Base-by-base conservation (phyloP, 768 basidiomycete species). In the Panellus pusillus region DNA sequence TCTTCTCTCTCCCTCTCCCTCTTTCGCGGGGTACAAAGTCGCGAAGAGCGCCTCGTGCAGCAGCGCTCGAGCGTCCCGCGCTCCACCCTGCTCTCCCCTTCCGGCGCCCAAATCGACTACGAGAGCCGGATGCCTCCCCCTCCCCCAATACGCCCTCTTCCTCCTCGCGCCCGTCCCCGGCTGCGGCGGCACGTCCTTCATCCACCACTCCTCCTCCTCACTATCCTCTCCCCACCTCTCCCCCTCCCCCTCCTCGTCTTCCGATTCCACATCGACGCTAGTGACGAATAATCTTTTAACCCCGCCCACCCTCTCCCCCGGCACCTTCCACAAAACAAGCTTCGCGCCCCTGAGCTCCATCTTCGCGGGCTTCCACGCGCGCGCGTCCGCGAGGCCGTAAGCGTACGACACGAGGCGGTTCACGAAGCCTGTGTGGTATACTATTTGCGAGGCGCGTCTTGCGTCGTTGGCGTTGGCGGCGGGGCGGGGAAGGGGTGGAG, bases 341-440 rank as follows among this genome's bases (percentile, higher is more conserved):
- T 94, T 94, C 12, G 87, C 82, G 6, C 92, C 93, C 64, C 90
- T 87, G 24, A 95, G 72, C 61, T 91, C 87, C 41, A 87, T 77
- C 67, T 93, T 93, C 74, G 81, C 91, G 5, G 89, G 82, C 66
- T 93, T 94, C 93, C 93, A 95, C 0, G 83, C 83, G 61, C 54
- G 53, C 18, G 58, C 53, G 50, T 91, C 91, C 0, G 79, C 66
- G 2, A 84, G 68, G 1, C 32, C 7, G 32, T 35, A 35, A 7
- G 76, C 66, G 13, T 66, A 54, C 0, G 82, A 78, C 2, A 77
- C 72, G 45, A 86, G 72, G 27, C 86, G 84, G 65, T 91, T 91
- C 64, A 93, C 74, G 63, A 94, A 89, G 0, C 90, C 88, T 20
- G 80, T 74, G 58, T 83, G 79, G 60, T 86, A 85, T 12, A 92